These are phyloP conservation scores for Termitomyces sp. DNA, from an alignment of 768 basidiomycete genomes.

Conservation along the genomic window DNA sequence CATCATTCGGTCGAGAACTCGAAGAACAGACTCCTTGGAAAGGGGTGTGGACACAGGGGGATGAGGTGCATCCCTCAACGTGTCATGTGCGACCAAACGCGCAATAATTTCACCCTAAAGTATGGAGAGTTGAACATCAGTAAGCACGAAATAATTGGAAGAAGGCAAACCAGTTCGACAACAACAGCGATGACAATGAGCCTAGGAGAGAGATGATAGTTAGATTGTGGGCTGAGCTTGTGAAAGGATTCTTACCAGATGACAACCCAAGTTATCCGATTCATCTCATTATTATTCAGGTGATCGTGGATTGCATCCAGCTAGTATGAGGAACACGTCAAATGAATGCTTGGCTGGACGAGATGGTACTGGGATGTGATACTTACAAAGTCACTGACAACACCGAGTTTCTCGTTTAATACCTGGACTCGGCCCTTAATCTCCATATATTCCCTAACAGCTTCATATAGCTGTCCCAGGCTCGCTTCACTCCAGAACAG, in stretches of 20 bases:
- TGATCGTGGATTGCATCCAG: constrained; percentile 93
- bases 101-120: constrained; percentile 78
- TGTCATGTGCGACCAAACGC: constrained; percentile 67
- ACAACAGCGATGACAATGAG: constrained; percentile 85
- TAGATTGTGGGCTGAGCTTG: constrained; percentile 14
- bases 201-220: constrained; percentile 41
- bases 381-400: constrained; percentile 86
- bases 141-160: neutral
- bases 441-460: constrained; percentile 94
- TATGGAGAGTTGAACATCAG: neutral
- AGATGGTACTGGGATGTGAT: neutral
- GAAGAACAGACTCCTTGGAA: constrained; percentile 36
- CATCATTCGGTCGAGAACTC: constrained; percentile 40
- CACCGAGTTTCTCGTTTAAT: constrained; percentile 83
- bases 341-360: neutral
- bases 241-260: constrained; percentile 37
- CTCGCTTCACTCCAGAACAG: constrained; percentile 95
- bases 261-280: constrained; percentile 70
- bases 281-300: constrained; percentile 86
- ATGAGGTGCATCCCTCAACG: constrained; percentile 25
- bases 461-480: constrained; percentile 84
- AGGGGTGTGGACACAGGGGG: constrained; percentile 14
- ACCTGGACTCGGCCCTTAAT: constrained; percentile 79
- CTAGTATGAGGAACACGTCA: constrained; percentile 45
- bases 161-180: constrained; percentile 72